phyloP scores from a whole-genome alignment of 2,329 filamentous ascomycete genomes.

The Alternaria hordeiaustralica region DNA sequence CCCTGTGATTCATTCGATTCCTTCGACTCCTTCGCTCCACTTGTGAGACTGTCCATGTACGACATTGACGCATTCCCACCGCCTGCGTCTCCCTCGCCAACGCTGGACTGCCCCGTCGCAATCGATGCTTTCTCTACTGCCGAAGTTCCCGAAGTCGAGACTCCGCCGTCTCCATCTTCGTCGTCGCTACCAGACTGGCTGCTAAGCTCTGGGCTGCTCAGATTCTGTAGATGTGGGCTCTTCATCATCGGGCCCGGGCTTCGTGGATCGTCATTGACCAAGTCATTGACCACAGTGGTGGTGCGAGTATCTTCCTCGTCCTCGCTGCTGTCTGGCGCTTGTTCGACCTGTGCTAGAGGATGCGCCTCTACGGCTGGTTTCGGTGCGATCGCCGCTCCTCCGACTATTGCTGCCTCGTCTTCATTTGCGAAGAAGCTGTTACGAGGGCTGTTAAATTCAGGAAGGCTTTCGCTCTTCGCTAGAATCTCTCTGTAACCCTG shows the following conservation, averaged over 20 bases:
- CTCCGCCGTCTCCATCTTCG: constrained; percentile 35
- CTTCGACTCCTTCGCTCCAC: background rate
- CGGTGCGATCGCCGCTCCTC: constrained; percentile 57
- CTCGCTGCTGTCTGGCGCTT: constrained; percentile 26
- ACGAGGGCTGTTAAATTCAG: constrained; percentile 57
- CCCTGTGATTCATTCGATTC: background rate
- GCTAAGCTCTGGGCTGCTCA: constrained; percentile 50
- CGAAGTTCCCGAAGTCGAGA: constrained; percentile 15
- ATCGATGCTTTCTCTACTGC: constrained; percentile 7
- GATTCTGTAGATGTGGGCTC: constrained; percentile 47
- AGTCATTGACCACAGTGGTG: constrained; percentile 18
- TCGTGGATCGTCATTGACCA: constrained; percentile 33
- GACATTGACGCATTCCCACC: constrained; percentile 9
- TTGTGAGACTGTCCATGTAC: constrained; percentile 10
- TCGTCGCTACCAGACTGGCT: constrained; percentile 45
- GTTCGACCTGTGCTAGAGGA: constrained; percentile 41
- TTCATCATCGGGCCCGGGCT: constrained; percentile 49
- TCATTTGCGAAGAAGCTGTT: constrained; percentile 52
- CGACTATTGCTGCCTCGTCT: constrained; percentile 56
- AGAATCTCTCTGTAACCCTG: constrained; percentile 81
- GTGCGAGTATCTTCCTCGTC: constrained; percentile 20
- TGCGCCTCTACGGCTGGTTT: constrained; percentile 39
- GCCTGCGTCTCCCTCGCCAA: background rate
- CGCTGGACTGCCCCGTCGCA: background rate
- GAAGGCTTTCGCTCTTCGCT: constrained; percentile 66